Base-by-base conservation (phyloP, 768 basidiomycete genomes). In the Kwoniella shandongensis region DNA sequence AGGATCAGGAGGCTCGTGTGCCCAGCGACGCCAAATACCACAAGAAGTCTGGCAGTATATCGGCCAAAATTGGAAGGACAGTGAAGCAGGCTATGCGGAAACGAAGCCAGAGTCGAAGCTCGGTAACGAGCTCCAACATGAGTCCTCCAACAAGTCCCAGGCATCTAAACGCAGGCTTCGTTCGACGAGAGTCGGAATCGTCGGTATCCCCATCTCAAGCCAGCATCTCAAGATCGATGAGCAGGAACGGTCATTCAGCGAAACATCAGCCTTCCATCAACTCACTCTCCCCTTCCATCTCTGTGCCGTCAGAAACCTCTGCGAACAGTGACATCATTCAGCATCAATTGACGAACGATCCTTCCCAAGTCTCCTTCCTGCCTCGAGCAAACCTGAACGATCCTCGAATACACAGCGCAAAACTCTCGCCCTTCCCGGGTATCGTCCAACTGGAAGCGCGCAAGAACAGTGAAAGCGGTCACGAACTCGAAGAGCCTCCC, bases 371-470 rank as follows among this genome's bases (percentile, higher is more conserved):
- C 7, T 82, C 81, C 3, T 84, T 85, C 50, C 73, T 91, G 35
- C 90, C 90, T 38, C 82, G 85, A 17, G 82, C 85, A 11, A 85
- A 87, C 25, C 81, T 84, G 13, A 82, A 83, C 27, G 89, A 90
- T 76, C 72, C 80, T 81, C 26, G 88, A 82, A 77, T 93, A 88
- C 76, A 84, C 61, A 83, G 85, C 63, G 79, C 83, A 26, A 97
- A 97, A 73, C 80, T 96, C 32, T 88, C 87, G 76, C 90, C 92
- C 1, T 92, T 94, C 81, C 90, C 89, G 23, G 90, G 89, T 35
- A 86, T 91, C 75, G 82, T 85, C 68, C 83, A 83, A 65, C 79
- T 91, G 35, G 88, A 73, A 53, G 59, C 57, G 22, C 60, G 57
- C 30, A 61, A 58, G 32, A 57, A 59, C 8, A 30, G 32, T 45